Evolutionary conservation across 2,329 filamentous ascomycete genomes (phyloP).

Genomic region (Aureobasidium sp.): DNA sequence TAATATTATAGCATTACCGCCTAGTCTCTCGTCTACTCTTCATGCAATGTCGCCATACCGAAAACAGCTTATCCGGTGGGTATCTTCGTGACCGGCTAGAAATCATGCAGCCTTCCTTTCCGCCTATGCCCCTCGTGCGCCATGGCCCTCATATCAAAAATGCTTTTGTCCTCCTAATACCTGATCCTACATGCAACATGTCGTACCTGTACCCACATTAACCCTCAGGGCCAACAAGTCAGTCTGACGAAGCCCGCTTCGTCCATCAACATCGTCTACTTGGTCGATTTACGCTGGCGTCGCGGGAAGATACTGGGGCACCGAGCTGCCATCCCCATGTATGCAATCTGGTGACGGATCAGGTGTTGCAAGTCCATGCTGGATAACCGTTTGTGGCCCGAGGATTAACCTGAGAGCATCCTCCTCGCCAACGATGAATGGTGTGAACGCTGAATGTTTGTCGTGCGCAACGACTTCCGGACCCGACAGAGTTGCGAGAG

Average conservation of each 20-base stretch:
- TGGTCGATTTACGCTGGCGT: neutral
- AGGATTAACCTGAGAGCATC: slow-evolving; percentile 7
- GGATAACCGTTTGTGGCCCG: neutral
- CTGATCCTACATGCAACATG: neutral
- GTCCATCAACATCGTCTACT: neutral
- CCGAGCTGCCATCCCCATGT: neutral
- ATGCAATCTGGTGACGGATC: slow-evolving; percentile 1
- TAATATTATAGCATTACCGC: neutral
- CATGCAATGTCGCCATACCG: neutral
- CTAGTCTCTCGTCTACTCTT: neutral
- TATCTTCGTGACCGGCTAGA: neutral
- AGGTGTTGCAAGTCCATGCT: slow-evolving; percentile 10
- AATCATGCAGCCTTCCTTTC: neutral
- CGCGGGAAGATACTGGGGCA: neutral
- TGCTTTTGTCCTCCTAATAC: neutral
- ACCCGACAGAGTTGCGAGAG: neutral
- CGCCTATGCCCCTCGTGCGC: neutral
- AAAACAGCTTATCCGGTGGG: neutral
- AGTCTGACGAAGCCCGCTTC: slow-evolving; percentile 1
- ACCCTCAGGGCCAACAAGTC: neutral
- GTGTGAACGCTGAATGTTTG: neutral
- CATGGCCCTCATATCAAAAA: neutral
- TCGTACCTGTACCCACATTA: neutral
- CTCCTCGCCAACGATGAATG: neutral
- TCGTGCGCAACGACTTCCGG: neutral